phyloP scores from a whole-genome alignment of 345 rosid genomes.

The Rubroshorea leprosula region DNA sequence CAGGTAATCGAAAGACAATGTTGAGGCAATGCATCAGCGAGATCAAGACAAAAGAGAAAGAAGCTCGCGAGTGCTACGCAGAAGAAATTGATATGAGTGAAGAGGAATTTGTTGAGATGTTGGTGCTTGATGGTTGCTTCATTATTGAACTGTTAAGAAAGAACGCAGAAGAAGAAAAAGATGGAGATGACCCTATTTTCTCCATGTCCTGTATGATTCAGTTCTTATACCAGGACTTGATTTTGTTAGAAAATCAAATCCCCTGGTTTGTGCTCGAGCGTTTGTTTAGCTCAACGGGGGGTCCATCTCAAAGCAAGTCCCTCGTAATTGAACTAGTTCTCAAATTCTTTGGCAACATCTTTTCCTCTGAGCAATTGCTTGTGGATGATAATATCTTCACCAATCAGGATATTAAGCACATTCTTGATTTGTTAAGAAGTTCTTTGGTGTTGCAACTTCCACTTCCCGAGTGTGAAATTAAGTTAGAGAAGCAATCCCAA shows the following conservation, averaged over 20 bases:
- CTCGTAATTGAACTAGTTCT: neutral
- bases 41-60: neutral
- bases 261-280: neutral
- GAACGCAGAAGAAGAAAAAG: neutral
- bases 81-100: neutral
- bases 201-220: neutral
- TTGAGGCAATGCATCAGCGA: neutral
- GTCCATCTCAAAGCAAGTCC: neutral
- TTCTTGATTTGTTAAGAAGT: conserved; percentile 15
- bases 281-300: neutral
- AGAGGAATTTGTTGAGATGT: conserved; percentile 10
- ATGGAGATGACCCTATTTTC: neutral
- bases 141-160: neutral
- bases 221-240: neutral
- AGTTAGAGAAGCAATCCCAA: no score
- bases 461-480: no score
- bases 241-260: neutral
- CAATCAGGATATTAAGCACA: conserved; percentile 12
- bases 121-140: conserved; percentile 21
- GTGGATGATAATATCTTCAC: neutral
- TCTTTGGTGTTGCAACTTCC: conserved; percentile 7
- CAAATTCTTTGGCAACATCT: neutral
- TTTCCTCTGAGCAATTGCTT: neutral
- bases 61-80: conserved; percentile 14
- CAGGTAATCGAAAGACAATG: neutral